Evolutionary conservation across 352 stramenopile species (phyloP).

Genomic region (Phytophthora multivora): DNA sequence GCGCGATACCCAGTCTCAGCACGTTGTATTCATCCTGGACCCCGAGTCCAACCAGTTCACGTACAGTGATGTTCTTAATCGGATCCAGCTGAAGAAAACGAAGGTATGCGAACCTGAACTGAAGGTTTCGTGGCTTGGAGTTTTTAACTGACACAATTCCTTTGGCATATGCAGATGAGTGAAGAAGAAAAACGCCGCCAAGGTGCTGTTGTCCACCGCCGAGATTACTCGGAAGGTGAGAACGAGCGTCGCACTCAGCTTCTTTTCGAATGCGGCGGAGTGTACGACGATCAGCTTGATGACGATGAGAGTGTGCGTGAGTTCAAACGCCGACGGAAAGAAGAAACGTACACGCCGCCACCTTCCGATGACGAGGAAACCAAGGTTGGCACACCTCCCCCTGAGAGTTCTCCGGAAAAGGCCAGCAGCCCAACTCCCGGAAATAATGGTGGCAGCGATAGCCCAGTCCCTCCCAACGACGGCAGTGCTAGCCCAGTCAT

Average conservation of each 20-base stretch:
- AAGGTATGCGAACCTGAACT: slow-evolving; percentile 45
- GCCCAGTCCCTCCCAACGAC: slow-evolving; percentile 28
- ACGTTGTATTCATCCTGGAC: slow-evolving; percentile 82
- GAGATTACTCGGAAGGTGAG: slow-evolving; percentile 75
- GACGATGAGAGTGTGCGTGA: slow-evolving; percentile 66
- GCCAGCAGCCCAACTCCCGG: slow-evolving; percentile 18
- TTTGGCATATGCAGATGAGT: slow-evolving; percentile 41
- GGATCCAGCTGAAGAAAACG: slow-evolving; percentile 84
- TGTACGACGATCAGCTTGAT: slow-evolving; percentile 73
- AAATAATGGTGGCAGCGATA: slow-evolving; percentile 35
- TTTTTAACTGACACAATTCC: slow-evolving; percentile 1
- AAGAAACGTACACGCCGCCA: slow-evolving; percentile 25
- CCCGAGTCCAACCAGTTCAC: slow-evolving; percentile 77
- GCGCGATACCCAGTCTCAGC: slow-evolving; percentile 55
- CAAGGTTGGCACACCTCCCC: slow-evolving; percentile 41
- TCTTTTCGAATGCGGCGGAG: slow-evolving; percentile 62
- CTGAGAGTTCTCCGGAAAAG: slow-evolving; percentile 29
- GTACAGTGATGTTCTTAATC: slow-evolving; percentile 76
- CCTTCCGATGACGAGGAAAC: slow-evolving; percentile 47
- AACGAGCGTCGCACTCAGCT: slow-evolving; percentile 60
- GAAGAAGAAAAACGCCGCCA: slow-evolving; percentile 81
- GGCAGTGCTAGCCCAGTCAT: slow-evolving; percentile 68
- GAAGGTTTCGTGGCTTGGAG: neutral
- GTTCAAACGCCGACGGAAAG: slow-evolving; percentile 61
- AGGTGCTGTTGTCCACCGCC: slow-evolving; percentile 76